These are phyloP conservation scores for Cladorrhinum sp. DNA, from an alignment of 2,329 filamentous ascomycete species.

Conservation along the genomic window DNA sequence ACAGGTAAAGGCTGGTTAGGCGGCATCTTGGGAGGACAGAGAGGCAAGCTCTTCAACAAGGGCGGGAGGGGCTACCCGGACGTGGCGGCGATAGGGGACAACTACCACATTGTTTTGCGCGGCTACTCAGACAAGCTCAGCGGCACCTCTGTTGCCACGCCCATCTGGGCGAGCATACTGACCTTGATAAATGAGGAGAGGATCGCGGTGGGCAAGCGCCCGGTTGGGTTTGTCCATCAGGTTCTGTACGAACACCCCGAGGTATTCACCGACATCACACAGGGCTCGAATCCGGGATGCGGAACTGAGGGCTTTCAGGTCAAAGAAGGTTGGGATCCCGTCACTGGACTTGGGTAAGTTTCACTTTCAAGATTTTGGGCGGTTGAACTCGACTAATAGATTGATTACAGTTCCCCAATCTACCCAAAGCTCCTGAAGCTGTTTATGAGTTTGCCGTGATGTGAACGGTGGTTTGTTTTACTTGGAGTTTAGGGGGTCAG, in stretches of 20 bases:
- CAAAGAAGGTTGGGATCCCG: conserved; percentile 41
- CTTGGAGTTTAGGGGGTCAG: no score
- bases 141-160: conserved; percentile 50
- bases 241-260: conserved; percentile 37
- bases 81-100: conserved; percentile 43
- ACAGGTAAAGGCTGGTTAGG: not conserved
- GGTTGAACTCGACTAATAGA: not conserved
- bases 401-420: conserved; percentile 28
- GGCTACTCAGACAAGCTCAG: conserved; percentile 39
- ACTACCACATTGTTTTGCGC: conserved; percentile 34
- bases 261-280: conserved; percentile 34
- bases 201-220: conserved; percentile 40
- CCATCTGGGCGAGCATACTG: conserved; percentile 46
- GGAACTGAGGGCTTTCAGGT: conserved; percentile 41
- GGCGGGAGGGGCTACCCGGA: conserved; percentile 49
- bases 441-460: conserved; percentile 19
- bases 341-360: conserved; percentile 35
- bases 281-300: conserved; percentile 38
- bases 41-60: conserved; percentile 37
- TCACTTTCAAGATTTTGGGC: not conserved
- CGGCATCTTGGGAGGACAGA: not conserved
- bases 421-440: conserved; percentile 16
- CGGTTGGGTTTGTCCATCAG: conserved; percentile 52
- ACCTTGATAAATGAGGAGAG: conserved; percentile 51
- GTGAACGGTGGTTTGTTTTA: no score